These are phyloP conservation scores for Boletus rubroflammeus DNA, from an alignment of 768 basidiomycete species.

Conservation along the genomic window DNA sequence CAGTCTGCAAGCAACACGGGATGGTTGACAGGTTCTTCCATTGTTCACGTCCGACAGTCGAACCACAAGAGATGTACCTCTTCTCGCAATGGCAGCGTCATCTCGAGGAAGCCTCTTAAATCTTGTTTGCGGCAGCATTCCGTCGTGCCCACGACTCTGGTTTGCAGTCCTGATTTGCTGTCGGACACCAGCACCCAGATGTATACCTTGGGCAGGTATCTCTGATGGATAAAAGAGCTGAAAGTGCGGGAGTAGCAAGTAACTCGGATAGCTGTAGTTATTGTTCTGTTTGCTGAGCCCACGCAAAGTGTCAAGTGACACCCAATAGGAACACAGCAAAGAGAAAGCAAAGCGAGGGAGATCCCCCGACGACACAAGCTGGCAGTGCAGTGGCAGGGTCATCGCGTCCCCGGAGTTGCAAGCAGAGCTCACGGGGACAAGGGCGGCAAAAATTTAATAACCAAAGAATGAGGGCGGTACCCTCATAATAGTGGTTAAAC, in stretches of 20 bases:
- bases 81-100: background rate
- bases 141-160: background rate
- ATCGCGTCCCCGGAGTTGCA: conserved; percentile 39
- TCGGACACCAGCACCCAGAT: background rate
- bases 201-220: background rate
- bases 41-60: background rate
- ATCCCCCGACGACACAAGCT: conserved; percentile 68
- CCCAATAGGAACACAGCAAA: conserved; percentile 1
- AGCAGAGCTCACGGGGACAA: conserved; percentile 36
- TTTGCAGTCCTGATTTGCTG: background rate
- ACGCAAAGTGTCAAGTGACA: conserved; percentile 1
- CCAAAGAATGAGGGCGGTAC: conserved; percentile 52
- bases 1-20: background rate
- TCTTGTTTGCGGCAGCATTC: conserved; percentile 11
- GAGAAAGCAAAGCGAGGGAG: conserved; percentile 8
- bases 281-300: conserved; percentile 17
- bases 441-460: conserved; percentile 44
- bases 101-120: conserved; percentile 7
- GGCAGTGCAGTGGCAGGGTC: conserved; percentile 38
- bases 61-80: conserved; percentile 5
- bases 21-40: background rate
- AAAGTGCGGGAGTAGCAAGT: no score
- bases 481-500: conserved; percentile 55
- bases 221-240: conserved; percentile 18
- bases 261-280: no score